Evolutionary conservation across 148 eudicot genomes (phyloP).

Genomic region (Silene latifolia): DNA sequence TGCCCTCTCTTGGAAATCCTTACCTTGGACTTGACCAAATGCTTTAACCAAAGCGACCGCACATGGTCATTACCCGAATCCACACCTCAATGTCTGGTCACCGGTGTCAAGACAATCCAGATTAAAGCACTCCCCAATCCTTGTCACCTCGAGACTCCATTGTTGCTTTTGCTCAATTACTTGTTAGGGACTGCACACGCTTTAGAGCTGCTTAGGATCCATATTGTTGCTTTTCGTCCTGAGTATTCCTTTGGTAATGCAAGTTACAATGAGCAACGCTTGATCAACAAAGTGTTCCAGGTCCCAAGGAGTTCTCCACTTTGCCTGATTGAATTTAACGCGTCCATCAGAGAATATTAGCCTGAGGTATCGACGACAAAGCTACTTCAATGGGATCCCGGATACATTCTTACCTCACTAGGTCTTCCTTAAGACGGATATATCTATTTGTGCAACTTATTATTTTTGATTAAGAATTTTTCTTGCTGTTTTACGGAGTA

Average conservation of each 20-base stretch:
- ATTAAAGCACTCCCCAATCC: not conserved
- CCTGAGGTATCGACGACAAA: not conserved
- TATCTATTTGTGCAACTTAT: too few relatives aligned
- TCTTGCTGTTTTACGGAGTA: too few relatives aligned
- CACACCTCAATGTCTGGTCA: not conserved
- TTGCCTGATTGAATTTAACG: not conserved
- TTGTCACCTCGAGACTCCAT: not conserved
- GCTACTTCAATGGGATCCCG: not conserved
- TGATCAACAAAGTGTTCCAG: not conserved
- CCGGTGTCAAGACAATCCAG: not conserved
- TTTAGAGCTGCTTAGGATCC: not conserved
- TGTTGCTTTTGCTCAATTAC: not conserved
- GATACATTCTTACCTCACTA: too few relatives aligned
- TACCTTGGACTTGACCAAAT: not conserved
- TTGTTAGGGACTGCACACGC: not conserved
- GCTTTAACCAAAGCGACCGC: not conserved
- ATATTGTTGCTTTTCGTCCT: not conserved
- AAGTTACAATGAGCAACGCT: not conserved
- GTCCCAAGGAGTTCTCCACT: not conserved
- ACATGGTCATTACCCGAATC: not conserved
- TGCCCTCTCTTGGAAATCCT: not conserved
- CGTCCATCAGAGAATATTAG: not conserved
- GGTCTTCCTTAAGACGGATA: too few relatives aligned
- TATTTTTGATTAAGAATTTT: too few relatives aligned
- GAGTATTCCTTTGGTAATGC: not conserved